phyloP scores from a whole-genome alignment of 768 basidiomycete species.

The Lactifluus piperatus region DNA sequence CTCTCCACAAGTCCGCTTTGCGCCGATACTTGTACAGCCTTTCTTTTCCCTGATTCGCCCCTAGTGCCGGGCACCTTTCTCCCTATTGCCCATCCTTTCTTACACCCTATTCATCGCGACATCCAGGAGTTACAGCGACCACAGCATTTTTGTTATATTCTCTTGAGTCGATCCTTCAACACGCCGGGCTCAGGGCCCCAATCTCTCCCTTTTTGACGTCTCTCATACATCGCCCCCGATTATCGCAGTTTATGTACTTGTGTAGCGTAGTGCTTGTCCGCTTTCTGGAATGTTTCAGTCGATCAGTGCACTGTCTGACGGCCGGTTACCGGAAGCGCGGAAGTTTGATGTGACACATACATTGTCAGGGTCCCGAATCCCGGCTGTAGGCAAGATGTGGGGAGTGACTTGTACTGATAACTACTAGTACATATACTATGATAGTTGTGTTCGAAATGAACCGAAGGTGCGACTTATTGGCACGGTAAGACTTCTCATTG shows the following conservation, averaged over 20 bases:
- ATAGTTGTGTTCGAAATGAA: not conserved
- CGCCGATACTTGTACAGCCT: not conserved
- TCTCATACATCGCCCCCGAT: conserved; percentile 20
- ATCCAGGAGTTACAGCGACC: conserved; percentile 19
- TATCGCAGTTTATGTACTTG: conserved; percentile 25
- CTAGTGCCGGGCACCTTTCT: conserved; percentile 5
- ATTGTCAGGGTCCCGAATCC: not conserved
- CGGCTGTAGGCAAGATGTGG: not conserved
- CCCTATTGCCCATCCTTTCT: conserved; percentile 18
- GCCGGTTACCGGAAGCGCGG: not conserved
- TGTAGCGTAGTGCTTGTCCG: conserved; percentile 27
- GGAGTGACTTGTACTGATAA: not conserved
- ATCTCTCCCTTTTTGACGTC: conserved; percentile 2
- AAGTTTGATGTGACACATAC: not conserved
- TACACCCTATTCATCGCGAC: conserved; percentile 21
- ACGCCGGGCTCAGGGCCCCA: conserved; percentile 1
- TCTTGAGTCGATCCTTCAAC: conserved; percentile 15
- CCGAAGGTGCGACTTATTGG: not conserved
- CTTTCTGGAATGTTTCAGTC: conserved; percentile 17
- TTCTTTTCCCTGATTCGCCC: not conserved
- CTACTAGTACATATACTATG: no score
- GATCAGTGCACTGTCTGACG: not conserved
- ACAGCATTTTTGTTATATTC: not conserved
- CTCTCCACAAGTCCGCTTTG: not conserved
- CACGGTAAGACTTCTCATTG: not conserved